Conservation (phyloP, 2,329 filamentous ascomycete genomes). For the Lachnellula arida region DNA sequence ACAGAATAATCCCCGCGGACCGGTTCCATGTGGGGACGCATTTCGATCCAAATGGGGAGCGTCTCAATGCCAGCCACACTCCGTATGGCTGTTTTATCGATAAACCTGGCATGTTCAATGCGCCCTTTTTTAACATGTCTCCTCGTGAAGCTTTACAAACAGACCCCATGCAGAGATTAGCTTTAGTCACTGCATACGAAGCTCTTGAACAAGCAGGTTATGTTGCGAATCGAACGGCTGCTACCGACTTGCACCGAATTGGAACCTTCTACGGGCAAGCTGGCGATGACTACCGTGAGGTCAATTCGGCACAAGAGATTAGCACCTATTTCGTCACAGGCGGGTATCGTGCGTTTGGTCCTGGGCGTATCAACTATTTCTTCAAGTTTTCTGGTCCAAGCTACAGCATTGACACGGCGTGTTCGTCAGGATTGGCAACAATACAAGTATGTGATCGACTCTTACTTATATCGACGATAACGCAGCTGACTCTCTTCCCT, state of each 20-base stretch:
- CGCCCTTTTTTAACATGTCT: conserved; percentile 80
- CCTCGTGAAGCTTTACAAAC: conserved; percentile 73
- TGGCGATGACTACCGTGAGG: conserved; percentile 20
- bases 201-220: conserved; percentile 75
- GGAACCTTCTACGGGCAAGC: conserved; percentile 20
- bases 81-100: conserved; percentile 67
- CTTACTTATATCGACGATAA: neutral
- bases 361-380: conserved; percentile 33
- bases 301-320: conserved; percentile 15
- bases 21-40: conserved; percentile 72
- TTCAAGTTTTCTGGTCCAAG: conserved; percentile 38
- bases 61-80: conserved; percentile 69
- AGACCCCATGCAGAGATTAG: conserved; percentile 66
- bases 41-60: conserved; percentile 65
- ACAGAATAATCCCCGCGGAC: conserved; percentile 48
- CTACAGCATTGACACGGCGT: conserved; percentile 36
- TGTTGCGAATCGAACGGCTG: conserved; percentile 36
- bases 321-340: conserved; percentile 19
- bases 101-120: conserved; percentile 70
- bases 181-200: conserved; percentile 69
- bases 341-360: conserved; percentile 20
- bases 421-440: conserved; percentile 33
- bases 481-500: neutral
- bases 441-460: conserved; percentile 14
- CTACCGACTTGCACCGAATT: conserved; percentile 37